These are phyloP conservation scores for Staphylotrichum tortipilum DNA, from an alignment of 495 filamentous ascomycete genomes.

Conservation along the genomic window DNA sequence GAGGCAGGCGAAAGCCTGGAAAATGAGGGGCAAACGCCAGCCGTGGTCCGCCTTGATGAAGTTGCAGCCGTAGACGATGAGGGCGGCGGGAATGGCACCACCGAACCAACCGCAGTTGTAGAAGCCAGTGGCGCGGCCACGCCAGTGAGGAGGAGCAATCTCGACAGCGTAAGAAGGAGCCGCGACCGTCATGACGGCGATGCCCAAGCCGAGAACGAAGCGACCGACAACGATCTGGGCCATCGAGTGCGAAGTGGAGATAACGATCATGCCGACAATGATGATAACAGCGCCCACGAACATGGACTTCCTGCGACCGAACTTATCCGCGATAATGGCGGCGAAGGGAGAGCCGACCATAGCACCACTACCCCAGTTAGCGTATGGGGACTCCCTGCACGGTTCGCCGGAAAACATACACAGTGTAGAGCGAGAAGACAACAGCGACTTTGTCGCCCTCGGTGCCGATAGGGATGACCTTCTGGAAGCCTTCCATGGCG, in stretches of 20 bases:
- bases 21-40: conserved; percentile 41
- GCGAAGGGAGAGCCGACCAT: conserved; percentile 40
- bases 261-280: conserved; percentile 41
- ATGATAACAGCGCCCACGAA: conserved; percentile 45
- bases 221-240: conserved; percentile 41
- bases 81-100: conserved; percentile 41
- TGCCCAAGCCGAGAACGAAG: conserved; percentile 45
- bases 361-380: conserved; percentile 26
- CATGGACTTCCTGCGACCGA: conserved; percentile 36
- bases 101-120: conserved; percentile 48
- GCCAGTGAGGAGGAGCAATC: conserved; percentile 42
- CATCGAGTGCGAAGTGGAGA: conserved; percentile 27
- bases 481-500: conserved; percentile 33
- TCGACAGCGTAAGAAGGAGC: conserved; percentile 42
- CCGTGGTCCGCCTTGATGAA: conserved; percentile 32
- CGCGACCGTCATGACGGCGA: conserved; percentile 41
- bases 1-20: conserved; percentile 36
- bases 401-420: conserved; percentile 24
- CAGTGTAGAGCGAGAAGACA: conserved; percentile 42
- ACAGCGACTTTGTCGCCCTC: conserved; percentile 31
- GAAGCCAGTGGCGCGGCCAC: conserved; percentile 41
- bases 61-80: conserved; percentile 36
- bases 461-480: conserved; percentile 27
- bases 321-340: conserved; percentile 36
- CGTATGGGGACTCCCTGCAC: neutral